These are phyloP conservation scores for Mycena sp. DNA, from an alignment of 1,284 basidiomycete species.

Conservation along the genomic window DNA sequence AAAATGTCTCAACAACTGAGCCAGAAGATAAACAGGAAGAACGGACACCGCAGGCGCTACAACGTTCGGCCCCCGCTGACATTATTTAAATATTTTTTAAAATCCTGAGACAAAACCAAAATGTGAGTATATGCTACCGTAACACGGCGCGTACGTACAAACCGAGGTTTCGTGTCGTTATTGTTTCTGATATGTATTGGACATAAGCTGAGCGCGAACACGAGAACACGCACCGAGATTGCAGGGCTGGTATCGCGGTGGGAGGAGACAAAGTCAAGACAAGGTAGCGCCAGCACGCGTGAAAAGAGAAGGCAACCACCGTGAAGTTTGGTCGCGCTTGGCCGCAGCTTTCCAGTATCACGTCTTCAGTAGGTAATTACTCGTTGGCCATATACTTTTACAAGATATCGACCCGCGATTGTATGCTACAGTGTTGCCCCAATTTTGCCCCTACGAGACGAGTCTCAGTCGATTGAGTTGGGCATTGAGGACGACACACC, in stretches of 20 bases:
- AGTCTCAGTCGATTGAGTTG: too few relatives aligned
- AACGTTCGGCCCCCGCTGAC: conserved; percentile 22
- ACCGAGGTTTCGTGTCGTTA: neutral
- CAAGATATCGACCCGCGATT: too few relatives aligned
- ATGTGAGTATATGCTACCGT: too few relatives aligned
- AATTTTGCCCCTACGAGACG: too few relatives aligned
- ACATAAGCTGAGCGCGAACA: neutral
- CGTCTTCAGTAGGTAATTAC: conserved; percentile 7
- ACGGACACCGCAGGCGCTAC: conserved; percentile 23
- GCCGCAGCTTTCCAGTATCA: neutral
- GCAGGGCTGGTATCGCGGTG: conserved; percentile 20
- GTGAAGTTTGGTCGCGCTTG: neutral
- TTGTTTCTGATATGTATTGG: neutral
- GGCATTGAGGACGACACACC: too few relatives aligned
- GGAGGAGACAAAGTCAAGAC: conserved; percentile 1
- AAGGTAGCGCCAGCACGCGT: conserved; percentile 1
- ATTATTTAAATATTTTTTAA: conserved; percentile 10
- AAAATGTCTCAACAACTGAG: neutral
- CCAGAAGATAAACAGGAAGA: neutral
- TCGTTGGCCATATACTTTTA: neutral
- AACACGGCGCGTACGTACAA: too few relatives aligned
- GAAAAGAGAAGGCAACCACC: neutral
- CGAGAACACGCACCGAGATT: neutral
- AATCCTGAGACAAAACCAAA: neutral
- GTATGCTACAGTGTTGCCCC: too few relatives aligned